Base-by-base conservation (phyloP, 208 protist genomes). In the Porcisia hertigi region DNA sequence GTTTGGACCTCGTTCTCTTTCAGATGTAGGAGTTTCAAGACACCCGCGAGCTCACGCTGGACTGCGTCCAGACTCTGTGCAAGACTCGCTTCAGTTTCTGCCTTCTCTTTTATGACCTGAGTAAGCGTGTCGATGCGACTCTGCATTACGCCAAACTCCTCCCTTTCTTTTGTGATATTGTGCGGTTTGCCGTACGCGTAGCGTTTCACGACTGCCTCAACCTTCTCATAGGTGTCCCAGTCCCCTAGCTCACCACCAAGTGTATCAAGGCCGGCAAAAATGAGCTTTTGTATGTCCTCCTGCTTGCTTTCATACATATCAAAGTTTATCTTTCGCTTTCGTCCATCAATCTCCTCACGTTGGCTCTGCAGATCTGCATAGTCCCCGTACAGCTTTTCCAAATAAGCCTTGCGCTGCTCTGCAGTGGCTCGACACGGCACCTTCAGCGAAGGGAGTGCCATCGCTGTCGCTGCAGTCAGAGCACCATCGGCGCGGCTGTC, bases 191-290 rank as follows among this genome's bases (percentile, higher is more conserved):
- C 84, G 67, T 94, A 96, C 8, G 86, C 92, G 80, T 88, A 93
- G 55, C 89, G 86, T 69, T 93, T 92, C 25, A 96, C 73, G 6
- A 89, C 75, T 2, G 71, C 64, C 79, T 96, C 82, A 0, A 96
- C 89, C 66, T 74, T 75, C 64, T 94, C 89, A 78, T 84, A 96
- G 30, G 92, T 96, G 30, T 93, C 90, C 84, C 88, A 94, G 73
- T 96, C 88, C 3, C 92, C 92, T 0, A 91, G 76, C 3, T 84
- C 85, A 3, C 63, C 74, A 14, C 86, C 75, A 11, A 79, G 25
- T 0, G 75, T 59, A 30, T 86, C 81, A 12, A 76, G 45, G 23
- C 83, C 73, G 49, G 71, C 75, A 53, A 91, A 93, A 14, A 96
- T 73, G 1, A 94, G n/a, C 11, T 83, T 72, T 43, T 89, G 76